Base-by-base conservation (phyloP, 495 filamentous ascomycete genomes). In the Penicillium silybi region DNA sequence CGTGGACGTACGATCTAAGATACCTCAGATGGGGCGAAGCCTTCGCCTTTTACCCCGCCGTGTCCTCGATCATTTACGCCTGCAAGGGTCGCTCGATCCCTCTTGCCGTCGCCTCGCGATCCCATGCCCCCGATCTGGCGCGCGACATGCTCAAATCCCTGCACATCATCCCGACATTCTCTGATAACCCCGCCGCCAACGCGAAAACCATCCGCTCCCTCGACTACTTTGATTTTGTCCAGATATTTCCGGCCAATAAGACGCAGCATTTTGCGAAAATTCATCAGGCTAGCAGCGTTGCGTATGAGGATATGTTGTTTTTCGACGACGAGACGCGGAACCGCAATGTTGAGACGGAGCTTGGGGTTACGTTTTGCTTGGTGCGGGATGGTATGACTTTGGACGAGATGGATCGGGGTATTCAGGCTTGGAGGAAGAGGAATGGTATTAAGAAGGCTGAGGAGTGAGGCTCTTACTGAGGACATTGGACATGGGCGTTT, bases 301-400 rank as follows among this genome's bases (percentile, higher is more conserved):
- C 53, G 9, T 95, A 84, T 61, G 77, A 82, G 39, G 88, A 97
- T 41, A 96, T 97, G 89, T 62, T 98, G 52, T 98, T 98, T 59
- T 98, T 97, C 61, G 92, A 98, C 58, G 92, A 98, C 56, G 92
- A 98, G 80, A 70, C 77, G 41, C 74, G 92, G 52, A 98, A 98
- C 66, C 71, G 78, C 34, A 89, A 95, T 67, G 92, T 96, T 0
- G 88, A 92, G 73, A 84, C 76, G 45, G 70, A 79, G 52, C 55
- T 96, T 45, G 91, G 91, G 1, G 88, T 97, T 22, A 85, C 85
- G 6, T 95, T 95, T 76, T 82, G 81, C 62, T 63, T 95, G 56
- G 87, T 98, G 4, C 65, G 81, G 50, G 84, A 90, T 65, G 93
- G 93, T 1, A 82, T 96, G 46, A 86, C 78, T n/a, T 81, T 77